A percentile compares a stretch with the other conserved stretches of the same genome.
Conservation (phyloP, 805 yeast species). For the Ogataea zsoltii region DNA sequence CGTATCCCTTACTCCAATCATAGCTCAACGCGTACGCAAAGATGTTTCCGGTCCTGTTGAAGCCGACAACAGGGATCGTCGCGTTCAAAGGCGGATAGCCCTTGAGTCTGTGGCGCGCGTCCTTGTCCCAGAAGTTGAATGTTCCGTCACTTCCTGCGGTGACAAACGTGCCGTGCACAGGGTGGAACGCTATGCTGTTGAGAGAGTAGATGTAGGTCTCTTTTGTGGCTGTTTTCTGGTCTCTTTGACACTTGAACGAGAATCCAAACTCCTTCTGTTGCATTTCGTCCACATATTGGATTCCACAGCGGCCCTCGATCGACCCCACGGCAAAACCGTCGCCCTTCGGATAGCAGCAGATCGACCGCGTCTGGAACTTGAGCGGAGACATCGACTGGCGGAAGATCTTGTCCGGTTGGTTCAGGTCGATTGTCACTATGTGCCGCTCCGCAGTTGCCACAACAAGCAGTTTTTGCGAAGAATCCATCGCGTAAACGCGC, state of each 20-base stretch:
- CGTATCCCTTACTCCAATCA: conserved; percentile 95
- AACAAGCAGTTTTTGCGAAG: conserved; percentile 76
- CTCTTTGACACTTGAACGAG: conserved; percentile 94
- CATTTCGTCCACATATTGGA: conserved; percentile 84
- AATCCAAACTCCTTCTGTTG: conserved; percentile 75
- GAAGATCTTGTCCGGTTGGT: conserved; percentile 80
- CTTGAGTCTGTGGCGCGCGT: conserved; percentile 82
- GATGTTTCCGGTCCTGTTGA: conserved; percentile 79
- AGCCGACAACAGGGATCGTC: conserved; percentile 73
- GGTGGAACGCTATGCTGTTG: conserved; percentile 83
- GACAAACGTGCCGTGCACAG: conserved; percentile 83
- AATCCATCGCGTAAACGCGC: conserved; percentile 86
- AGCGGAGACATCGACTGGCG: conserved; percentile 74
- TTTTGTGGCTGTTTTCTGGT: conserved; percentile 50
- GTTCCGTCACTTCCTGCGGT: conserved; percentile 97
- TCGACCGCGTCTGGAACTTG: conserved; percentile 83
- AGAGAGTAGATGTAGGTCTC: conserved; percentile 77
- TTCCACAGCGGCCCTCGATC: conserved; percentile 93
- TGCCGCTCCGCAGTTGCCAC: conserved; percentile 95
- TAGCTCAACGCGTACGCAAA: conserved; percentile 91
- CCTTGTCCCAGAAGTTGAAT: conserved; percentile 95
- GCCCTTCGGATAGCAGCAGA: conserved; percentile 87
- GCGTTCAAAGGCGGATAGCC: conserved; percentile 69
- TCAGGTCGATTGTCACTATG: conserved; percentile 72
- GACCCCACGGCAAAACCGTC: conserved; percentile 92